A percentile compares a stretch with the other conserved stretches of the same genome.
phyloP scores from a whole-genome alignment of 139 green algal species.

The Mesotaenium endlicherianum region DNA sequence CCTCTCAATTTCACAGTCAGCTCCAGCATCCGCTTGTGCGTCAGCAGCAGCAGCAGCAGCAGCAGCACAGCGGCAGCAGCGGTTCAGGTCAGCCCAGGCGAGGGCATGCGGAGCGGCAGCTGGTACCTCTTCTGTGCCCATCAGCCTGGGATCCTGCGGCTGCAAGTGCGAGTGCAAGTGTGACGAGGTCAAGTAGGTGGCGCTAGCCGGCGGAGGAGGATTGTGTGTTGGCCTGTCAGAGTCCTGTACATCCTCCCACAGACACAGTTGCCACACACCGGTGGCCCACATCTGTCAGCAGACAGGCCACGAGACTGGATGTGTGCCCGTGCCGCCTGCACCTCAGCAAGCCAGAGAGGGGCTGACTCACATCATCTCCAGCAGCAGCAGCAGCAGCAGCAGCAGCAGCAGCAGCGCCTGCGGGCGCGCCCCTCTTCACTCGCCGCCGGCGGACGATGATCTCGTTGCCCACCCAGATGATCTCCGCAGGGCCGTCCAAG shows the following conservation, averaged over 20 bases:
- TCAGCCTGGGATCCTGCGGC: no score
- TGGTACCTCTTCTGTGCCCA: not conserved
- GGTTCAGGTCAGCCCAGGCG: not conserved
- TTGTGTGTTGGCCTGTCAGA: not conserved
- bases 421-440: not conserved
- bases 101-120: not conserved
- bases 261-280: not conserved
- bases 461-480: slow-evolving; percentile 40
- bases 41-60: not conserved
- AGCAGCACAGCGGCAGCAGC: not conserved
- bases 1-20: no score
- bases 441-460: slow-evolving; percentile 25
- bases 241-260: not conserved
- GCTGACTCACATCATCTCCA: no score
- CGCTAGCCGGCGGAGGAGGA: no score
- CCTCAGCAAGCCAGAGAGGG: not conserved
- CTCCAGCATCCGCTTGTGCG: no score
- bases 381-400: not conserved
- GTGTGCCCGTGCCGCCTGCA: not conserved
- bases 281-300: not conserved
- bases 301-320: not conserved
- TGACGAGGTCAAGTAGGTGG: no score
- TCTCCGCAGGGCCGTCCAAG: slow-evolving; percentile 12
- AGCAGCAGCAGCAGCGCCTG: not conserved
- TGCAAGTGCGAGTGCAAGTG: no score